These are phyloP conservation scores for Pleurotus sapidus DNA, from an alignment of 768 basidiomycete species.

Conservation along the genomic window DNA sequence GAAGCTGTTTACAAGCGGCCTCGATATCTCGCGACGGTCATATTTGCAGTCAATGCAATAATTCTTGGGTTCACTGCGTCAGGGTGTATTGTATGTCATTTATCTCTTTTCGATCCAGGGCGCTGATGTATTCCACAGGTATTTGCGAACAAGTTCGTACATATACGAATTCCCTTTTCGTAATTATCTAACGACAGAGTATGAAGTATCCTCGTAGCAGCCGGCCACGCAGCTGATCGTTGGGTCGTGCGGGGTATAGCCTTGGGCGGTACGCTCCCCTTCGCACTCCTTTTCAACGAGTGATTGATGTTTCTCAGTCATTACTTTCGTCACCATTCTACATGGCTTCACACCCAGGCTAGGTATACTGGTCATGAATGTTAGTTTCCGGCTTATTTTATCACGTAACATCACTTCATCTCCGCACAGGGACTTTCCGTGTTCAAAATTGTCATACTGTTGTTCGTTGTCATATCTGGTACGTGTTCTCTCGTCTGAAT, in stretches of 20 bases:
- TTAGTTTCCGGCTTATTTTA: slow-evolving; percentile 14
- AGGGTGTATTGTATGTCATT: slow-evolving; percentile 42
- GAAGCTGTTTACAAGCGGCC: slow-evolving; percentile 52
- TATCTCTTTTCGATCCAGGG: slow-evolving; percentile 22
- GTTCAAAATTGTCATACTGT: slow-evolving; percentile 52
- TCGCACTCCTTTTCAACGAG: too few species aligned
- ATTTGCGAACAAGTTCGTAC: slow-evolving; percentile 26
- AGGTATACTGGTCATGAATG: slow-evolving; percentile 56
- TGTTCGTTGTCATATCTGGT: slow-evolving; percentile 50
- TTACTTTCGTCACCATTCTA: slow-evolving; percentile 45
- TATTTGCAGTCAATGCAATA: slow-evolving; percentile 48
- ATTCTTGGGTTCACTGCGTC: slow-evolving; percentile 32
- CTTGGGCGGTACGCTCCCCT: slow-evolving; percentile 39
- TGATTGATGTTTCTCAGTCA: slow-evolving; percentile 29
- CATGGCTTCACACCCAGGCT: slow-evolving; percentile 49
- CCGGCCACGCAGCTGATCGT: slow-evolving; percentile 30
- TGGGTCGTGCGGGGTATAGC: slow-evolving; percentile 62
- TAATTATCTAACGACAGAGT: background rate
- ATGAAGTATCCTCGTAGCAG: slow-evolving; percentile 46
- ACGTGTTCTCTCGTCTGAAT: background rate
- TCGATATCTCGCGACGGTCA: slow-evolving; percentile 42
- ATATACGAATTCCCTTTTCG: background rate
- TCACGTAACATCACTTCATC: slow-evolving; percentile 19
- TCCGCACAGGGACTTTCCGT: slow-evolving; percentile 40
- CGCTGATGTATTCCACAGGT: slow-evolving; percentile 15